Evolutionary conservation across 2,329 filamentous ascomycete species (phyloP).

Genomic region (Teratosphaeria pseudoeucalypti): DNA sequence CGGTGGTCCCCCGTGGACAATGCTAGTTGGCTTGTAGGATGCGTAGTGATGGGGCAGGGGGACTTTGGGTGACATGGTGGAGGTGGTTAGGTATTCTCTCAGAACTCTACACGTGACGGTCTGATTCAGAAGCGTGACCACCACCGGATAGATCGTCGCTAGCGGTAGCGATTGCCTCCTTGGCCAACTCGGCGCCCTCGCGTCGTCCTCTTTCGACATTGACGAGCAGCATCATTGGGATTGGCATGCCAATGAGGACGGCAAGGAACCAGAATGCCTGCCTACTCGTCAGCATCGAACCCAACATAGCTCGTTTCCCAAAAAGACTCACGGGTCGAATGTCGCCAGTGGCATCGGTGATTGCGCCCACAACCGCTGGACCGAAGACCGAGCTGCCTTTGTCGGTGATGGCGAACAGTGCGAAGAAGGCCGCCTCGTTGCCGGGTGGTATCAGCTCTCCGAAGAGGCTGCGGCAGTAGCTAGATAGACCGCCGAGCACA

Average conservation of each 20-base stretch:
- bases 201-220: conserved; percentile 55
- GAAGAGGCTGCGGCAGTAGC: conserved; percentile 85
- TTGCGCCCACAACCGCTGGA: conserved; percentile 82
- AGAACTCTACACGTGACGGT: neutral
- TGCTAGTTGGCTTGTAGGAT: neutral
- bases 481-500: conserved; percentile 82
- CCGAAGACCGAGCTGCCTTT: conserved; percentile 93
- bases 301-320: conserved; percentile 17
- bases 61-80: neutral
- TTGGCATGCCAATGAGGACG: conserved; percentile 69
- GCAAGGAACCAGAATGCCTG: conserved; percentile 83
- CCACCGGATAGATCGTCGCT: neutral
- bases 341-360: conserved; percentile 60
- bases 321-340: conserved; percentile 29
- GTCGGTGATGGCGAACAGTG: conserved; percentile 92
- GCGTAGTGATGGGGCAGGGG: neutral
- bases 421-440: conserved; percentile 91
- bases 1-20: neutral
- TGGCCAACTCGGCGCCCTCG: conserved; percentile 32
- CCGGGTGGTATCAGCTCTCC: conserved; percentile 90
- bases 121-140: neutral
- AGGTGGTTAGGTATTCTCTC: neutral
- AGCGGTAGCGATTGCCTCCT: conserved; percentile 15
- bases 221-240: conserved; percentile 75
- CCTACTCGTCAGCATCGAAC: conserved; percentile 10